Evolutionary conservation across 441 rosid genomes (phyloP), one percentile per base, ranked within the genome.

Genomic region (Pelargonium australe): DNA sequence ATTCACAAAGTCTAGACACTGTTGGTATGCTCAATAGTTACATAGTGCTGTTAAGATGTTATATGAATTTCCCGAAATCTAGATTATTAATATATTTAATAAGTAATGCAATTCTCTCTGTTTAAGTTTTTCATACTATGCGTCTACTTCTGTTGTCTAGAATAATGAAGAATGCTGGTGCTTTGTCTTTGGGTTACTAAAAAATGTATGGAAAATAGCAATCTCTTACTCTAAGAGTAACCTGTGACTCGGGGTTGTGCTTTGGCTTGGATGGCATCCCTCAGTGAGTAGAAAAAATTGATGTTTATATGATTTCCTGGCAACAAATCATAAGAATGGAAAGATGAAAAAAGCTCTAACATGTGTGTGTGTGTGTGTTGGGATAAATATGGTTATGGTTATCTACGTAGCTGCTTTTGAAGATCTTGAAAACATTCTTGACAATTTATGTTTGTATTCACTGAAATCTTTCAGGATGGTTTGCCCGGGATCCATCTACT

Each of bases 1-100:
- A 80, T 83, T 89, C 99, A 31, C 99, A 89, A 76, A 88, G 96
- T 81, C 71, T 88, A 65, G 99, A 91, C 71, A 83, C 91, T 70
- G 80, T 87, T 73, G 99, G 99, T 94, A 89, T 55, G 83, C 45
- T 71, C 65, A 45, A 66, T 72, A 41, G 61, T 65, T 68, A 66
- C 66, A 25, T 13, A 14, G 7, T 72, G 68, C 23, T 70, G 6
- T 70, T 20, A 45, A 63, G 72, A 66, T 51, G 62, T 70, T 75
- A 13, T 65, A 28, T 40, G 64, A 34, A 14, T 31, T n/a, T 1
- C 20, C 10, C 25, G 16, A 57, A 25, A 55, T 70, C 23, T 62
- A 14, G 20, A 16, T 70, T 57, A 28, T 41, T 64, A 13, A n/a
- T 25, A 65, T 34, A 13, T 75, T 25, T 72, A 13, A 49, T 68